Percentiles rank a stretch among this genome's conserved stretches.
These are phyloP conservation scores for Acaromyces ingoldii DNA, from an alignment of 1,284 basidiomycete genomes.

Conservation along the genomic window DNA sequence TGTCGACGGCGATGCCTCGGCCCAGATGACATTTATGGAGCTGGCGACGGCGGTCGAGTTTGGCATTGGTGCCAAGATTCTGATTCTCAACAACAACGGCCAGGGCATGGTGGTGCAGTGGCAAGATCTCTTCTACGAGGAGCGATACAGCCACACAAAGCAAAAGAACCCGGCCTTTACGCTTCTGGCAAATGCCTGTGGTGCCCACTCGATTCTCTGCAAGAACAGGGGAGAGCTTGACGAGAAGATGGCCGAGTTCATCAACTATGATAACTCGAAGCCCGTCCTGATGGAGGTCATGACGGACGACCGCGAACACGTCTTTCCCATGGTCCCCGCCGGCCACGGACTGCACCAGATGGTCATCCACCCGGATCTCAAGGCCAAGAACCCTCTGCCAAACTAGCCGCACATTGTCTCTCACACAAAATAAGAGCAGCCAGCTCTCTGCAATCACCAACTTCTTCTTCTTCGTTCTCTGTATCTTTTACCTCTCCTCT, in stretches of 20 bases:
- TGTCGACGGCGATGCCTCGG: constrained; percentile 94
- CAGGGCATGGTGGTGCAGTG: constrained; percentile 94
- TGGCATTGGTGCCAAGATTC: constrained; percentile 83
- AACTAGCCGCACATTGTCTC: no score
- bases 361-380: constrained; percentile 18
- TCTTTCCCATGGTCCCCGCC: constrained; percentile 88
- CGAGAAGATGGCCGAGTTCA: constrained; percentile 94
- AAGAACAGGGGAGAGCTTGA: constrained; percentile 70
- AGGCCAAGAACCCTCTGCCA: background rate
- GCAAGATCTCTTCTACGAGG: constrained; percentile 95
- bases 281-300: constrained; percentile 87
- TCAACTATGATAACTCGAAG: constrained; percentile 81
- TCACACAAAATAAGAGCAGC: no score
- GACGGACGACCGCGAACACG: constrained; percentile 82
- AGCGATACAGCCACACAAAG: constrained; percentile 84
- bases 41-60: constrained; percentile 86
- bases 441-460: no score
- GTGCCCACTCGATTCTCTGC: constrained; percentile 81
- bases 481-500: no score
- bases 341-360: constrained; percentile 86
- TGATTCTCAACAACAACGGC: constrained; percentile 52
- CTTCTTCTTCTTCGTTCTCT: no score
- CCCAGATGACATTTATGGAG: constrained; percentile 98
- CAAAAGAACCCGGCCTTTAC: constrained; percentile 96
- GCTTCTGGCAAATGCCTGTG: constrained; percentile 80